A percentile compares a stretch with the other conserved stretches of the same genome.
These are phyloP conservation scores for Botryotinia calthae DNA, from an alignment of 2,329 filamentous ascomycete species.

Conservation along the genomic window DNA sequence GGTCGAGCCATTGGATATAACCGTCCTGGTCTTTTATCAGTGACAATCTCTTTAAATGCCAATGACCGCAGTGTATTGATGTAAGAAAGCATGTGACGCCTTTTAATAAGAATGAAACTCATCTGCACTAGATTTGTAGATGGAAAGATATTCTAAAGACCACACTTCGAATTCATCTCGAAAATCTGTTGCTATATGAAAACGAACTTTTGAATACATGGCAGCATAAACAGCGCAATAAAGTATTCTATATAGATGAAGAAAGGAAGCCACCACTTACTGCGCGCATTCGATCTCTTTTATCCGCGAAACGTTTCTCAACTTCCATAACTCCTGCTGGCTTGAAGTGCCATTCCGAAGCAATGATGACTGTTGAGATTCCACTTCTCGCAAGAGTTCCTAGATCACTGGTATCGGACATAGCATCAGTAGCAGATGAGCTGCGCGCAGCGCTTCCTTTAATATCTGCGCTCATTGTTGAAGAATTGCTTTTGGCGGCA, in stretches of 20 bases:
- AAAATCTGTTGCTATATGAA: background rate
- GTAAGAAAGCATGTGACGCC: too few relatives aligned
- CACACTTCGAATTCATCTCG: too few relatives aligned
- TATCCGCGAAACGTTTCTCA: conserved; percentile 24
- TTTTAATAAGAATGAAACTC: too few relatives aligned
- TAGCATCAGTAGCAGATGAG: background rate
- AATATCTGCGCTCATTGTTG: background rate
- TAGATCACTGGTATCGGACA: background rate
- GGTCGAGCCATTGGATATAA: conserved; percentile 13
- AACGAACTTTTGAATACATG: background rate
- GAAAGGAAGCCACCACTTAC: background rate
- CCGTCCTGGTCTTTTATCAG: conserved; percentile 14
- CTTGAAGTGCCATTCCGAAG: conserved; percentile 30
- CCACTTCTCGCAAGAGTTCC: background rate
- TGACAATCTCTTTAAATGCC: background rate
- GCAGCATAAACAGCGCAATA: background rate
- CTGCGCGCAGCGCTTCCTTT: background rate
- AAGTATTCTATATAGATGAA: background rate
- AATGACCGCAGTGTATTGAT: background rate
- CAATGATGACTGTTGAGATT: conserved; percentile 21
- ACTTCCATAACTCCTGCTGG: conserved; percentile 28
- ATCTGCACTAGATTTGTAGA: background rate
- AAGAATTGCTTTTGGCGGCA: background rate
- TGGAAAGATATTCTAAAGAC: background rate
- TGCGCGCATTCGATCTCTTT: background rate